phyloP scores from a whole-genome alignment of 2,329 filamentous ascomycete species.

The Fusarium torreyae region DNA sequence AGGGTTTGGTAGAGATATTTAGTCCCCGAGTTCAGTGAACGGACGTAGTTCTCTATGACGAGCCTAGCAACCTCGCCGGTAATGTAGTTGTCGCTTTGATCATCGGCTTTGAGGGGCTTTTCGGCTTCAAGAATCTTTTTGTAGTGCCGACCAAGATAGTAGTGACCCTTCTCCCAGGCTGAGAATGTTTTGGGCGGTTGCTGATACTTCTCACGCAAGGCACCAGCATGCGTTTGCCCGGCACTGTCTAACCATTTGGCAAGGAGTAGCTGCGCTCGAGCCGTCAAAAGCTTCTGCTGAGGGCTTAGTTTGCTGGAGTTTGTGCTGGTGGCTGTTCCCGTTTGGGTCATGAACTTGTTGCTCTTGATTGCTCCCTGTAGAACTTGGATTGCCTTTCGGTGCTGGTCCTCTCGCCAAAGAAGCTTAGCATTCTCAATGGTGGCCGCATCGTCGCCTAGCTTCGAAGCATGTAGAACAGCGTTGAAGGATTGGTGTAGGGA shows the following conservation, averaged over 20 bases:
- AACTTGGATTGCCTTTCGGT: conserved; percentile 93
- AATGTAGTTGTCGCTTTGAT: conserved; percentile 82
- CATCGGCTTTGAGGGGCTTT: conserved; percentile 80
- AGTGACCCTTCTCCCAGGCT: conserved; percentile 96
- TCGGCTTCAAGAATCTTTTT: conserved; percentile 95
- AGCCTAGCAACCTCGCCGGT: conserved; percentile 89
- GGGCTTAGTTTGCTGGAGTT: conserved; percentile 56
- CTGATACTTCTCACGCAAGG: conserved; percentile 86
- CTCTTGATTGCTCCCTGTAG: conserved; percentile 88
- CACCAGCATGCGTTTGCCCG: conserved; percentile 90
- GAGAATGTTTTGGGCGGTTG: conserved; percentile 79
- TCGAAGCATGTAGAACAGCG: conserved; percentile 89
- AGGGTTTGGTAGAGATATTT: conserved; percentile 98
- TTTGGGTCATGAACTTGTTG: conserved; percentile 77
- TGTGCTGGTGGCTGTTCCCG: conserved; percentile 56
- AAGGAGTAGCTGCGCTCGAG: conserved; percentile 86
- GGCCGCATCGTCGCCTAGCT: conserved; percentile 86
- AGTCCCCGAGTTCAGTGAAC: conserved; percentile 88
- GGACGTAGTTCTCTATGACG: conserved; percentile 93
- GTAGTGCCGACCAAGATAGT: conserved; percentile 97
- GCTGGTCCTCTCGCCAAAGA: conserved; percentile 93
- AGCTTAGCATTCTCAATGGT: conserved; percentile 95
- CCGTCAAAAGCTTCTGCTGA: conserved; percentile 74
- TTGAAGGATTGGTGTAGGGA: conserved; percentile 92
- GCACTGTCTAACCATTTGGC: conserved; percentile 97